phyloP scores from a whole-genome alignment of 169 alveolate genomes.

The Babesia gibsoni region DNA sequence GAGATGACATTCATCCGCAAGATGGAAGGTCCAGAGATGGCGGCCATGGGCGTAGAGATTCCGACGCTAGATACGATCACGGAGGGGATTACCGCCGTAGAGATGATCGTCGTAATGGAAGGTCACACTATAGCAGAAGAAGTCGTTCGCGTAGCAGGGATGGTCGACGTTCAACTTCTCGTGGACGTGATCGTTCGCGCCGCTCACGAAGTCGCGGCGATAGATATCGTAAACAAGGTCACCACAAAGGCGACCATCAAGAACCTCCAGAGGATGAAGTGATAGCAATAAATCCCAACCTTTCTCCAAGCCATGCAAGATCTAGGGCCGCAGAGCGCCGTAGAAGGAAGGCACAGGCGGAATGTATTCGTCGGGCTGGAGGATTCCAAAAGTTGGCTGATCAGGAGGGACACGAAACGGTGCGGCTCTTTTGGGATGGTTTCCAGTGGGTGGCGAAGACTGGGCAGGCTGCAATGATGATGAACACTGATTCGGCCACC shows the following conservation, averaged over 20 bases:
- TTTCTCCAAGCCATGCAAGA: conserved; percentile 74
- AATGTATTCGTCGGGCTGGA: conserved; percentile 85
- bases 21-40: not conserved
- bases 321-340: conserved; percentile 77
- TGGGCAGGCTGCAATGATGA: conserved; percentile 63
- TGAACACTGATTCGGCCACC: conserved; percentile 82
- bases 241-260: not conserved
- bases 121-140: not conserved
- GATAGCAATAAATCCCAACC: conserved; percentile 55
- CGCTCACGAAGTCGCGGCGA: conserved; percentile 8
- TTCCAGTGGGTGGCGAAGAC: conserved; percentile 92
- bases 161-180: not conserved
- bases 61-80: conserved; percentile 19
- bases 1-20: too few species aligned
- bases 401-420: conserved; percentile 88
- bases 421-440: conserved; percentile 90
- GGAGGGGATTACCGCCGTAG: conserved; percentile 17
- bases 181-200: conserved; percentile 14
- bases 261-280: conserved; percentile 32
- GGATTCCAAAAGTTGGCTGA: conserved; percentile 88
- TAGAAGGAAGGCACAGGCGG: conserved; percentile 78
- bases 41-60: conserved; percentile 16
- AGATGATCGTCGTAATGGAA: not conserved
- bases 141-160: conserved; percentile 31
- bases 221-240: not conserved